Base-by-base conservation (phyloP, 306 rosid genomes). In the Fragaria vesca region DNA sequence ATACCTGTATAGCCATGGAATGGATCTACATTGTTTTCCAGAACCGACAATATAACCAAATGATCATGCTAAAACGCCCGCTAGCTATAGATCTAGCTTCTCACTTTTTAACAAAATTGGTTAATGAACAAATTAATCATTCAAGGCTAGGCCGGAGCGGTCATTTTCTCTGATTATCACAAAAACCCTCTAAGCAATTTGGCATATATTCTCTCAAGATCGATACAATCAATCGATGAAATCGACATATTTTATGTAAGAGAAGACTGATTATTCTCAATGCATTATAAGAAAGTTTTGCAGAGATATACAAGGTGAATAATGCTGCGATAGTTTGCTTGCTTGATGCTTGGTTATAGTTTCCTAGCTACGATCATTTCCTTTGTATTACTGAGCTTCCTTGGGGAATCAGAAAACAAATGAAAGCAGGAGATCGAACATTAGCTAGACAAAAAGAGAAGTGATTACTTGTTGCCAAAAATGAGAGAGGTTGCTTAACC, bases 351-450 rank as follows among this genome's bases (percentile, higher is more conserved):
- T 28, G 28, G 4, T 18, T 0, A 12, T 38, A 0, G 38, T 36
- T 36, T 0, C 73, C 12, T 70, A 70, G 21, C 43, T 34, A 20
- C 50, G 45, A 34, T 20, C 42, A 73, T 73, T 40, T 57, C 77
- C 52, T 73, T 24, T 73, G 77, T 47, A 40, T 57, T 38, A 54
- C 45, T 28, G 30, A 32, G n/a, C 67, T 72, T 65, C 63, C 73
- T 63, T 20, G 20, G 46, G 57, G 47, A 5, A 51, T 58, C 46
- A 62, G 62, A 28, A 66, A 66, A 50, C 40, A 18, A 30, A 24
- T 50, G 40, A 13, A 21, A 17, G 47, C 50, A 42, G 65, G 43
- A 21, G 15, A 63, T 48, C 9, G 45, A 40, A 38, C 55, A 1
- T 52, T 72, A 26, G 66, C 12, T 57, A n/a, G 30, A 20, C 69